Evolutionary conservation across 2,329 filamentous ascomycete genomes (phyloP).

Genomic region (Myrmaecium sp.): DNA sequence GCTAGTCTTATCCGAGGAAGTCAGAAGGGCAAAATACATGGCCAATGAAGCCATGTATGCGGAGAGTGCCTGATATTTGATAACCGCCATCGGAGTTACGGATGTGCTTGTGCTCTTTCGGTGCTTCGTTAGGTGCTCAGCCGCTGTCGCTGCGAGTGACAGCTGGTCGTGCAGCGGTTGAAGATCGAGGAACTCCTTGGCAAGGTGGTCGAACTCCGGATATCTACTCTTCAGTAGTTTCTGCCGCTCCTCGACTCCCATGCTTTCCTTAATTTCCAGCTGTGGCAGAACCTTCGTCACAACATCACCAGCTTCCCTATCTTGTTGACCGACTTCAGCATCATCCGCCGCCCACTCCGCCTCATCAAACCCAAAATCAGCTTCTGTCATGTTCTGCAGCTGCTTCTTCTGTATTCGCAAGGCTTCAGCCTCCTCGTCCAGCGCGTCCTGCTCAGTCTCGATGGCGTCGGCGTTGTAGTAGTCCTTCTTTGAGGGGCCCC

Average conservation of each 20-base stretch:
- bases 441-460: conserved; percentile 54
- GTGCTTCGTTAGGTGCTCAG: conserved; percentile 24
- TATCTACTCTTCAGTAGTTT: conserved; percentile 67
- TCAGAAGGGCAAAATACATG: conserved; percentile 91
- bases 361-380: conserved; percentile 87
- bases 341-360: conserved; percentile 58
- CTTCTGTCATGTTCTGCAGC: conserved; percentile 70
- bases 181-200: conserved; percentile 61
- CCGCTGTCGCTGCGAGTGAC: conserved; percentile 38
- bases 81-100: conserved; percentile 20
- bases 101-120: conserved; percentile 1
- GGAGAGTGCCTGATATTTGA: conserved; percentile 65
- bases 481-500: conserved; percentile 76
- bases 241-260: conserved; percentile 56
- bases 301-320: conserved; percentile 36
- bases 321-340: conserved; percentile 24
- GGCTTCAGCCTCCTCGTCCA: conserved; percentile 86
- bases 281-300: conserved; percentile 79
- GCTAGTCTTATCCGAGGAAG: conserved; percentile 48
- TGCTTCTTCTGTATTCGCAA: conserved; percentile 81
- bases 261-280: conserved; percentile 62
- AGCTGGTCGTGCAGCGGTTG: conserved; percentile 45
- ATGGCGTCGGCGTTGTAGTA: conserved; percentile 82
- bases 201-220: conserved; percentile 78
- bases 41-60: conserved; percentile 75